Percentiles rank a stretch among this genome's conserved stretches.
These are phyloP conservation scores for Podila epicladia DNA, from an alignment of 192 early-diverging fungal species.

Conservation along the genomic window DNA sequence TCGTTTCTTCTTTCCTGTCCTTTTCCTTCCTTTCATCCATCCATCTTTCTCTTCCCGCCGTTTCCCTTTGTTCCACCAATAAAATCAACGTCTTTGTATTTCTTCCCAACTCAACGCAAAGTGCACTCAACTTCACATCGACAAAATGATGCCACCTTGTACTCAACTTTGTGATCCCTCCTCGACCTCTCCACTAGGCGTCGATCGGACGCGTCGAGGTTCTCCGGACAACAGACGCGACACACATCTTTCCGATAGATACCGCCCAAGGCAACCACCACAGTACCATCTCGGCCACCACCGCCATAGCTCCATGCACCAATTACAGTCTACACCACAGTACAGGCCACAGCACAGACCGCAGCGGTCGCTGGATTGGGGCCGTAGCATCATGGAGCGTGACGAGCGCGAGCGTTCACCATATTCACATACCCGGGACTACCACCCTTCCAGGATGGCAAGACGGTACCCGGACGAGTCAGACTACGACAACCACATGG, in stretches of 20 bases:
- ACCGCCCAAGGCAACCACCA: not conserved
- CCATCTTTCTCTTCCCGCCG: not conserved
- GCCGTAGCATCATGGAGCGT: not conserved
- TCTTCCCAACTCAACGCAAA: no score
- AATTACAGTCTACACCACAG: not conserved
- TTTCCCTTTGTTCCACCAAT: not conserved
- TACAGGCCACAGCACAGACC: not conserved
- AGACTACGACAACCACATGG: not conserved
- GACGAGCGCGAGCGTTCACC: not conserved
- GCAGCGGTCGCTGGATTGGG: not conserved
- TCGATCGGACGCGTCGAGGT: no score
- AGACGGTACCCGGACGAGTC: no score
- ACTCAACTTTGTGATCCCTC: no score
- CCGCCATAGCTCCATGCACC: conserved; percentile 4
- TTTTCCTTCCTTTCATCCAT: not conserved
- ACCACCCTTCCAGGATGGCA: conserved; percentile 5
- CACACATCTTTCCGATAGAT: not conserved
- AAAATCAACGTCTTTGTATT: no score
- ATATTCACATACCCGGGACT: not conserved
- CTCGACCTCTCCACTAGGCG: no score
- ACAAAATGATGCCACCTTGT: no score
- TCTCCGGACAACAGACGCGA: no score
- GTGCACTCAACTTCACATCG: no score
- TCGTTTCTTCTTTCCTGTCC: no score
- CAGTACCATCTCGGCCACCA: not conserved